A percentile compares a stretch with the other conserved stretches of the same genome.
Evolutionary conservation across 2,329 filamentous ascomycete species (phyloP).

Genomic region (Aspergillus jensenii): DNA sequence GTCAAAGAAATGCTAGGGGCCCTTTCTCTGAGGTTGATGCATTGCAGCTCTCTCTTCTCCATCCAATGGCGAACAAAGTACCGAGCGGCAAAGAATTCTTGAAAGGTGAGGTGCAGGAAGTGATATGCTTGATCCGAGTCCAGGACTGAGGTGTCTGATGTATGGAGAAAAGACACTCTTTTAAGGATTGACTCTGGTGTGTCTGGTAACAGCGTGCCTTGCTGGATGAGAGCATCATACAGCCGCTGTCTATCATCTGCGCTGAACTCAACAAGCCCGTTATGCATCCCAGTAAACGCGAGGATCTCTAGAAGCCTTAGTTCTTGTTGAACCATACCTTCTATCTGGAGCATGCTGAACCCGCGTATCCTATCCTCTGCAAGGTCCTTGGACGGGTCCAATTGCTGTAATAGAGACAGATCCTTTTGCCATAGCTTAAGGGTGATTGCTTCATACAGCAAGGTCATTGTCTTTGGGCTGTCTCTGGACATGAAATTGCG

Average conservation of each 20-base stretch:
- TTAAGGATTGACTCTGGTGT: constrained; percentile 16
- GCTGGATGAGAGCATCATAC: too few species aligned
- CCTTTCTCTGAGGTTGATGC: not conserved
- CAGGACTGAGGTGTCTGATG: constrained; percentile 26
- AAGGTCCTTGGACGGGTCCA: constrained; percentile 12
- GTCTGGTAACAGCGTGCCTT: not conserved
- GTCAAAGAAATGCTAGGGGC: not conserved
- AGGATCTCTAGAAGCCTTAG: too few species aligned
- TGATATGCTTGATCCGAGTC: constrained; percentile 29
- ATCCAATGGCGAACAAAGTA: constrained; percentile 40
- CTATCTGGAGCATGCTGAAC: not conserved
- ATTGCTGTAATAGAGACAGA: constrained; percentile 10
- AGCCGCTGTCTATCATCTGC: too few species aligned
- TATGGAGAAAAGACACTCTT: constrained; percentile 39
- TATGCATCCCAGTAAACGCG: too few species aligned
- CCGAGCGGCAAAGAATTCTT: constrained; percentile 45
- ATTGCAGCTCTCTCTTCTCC: not conserved
- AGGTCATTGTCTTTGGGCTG: constrained; percentile 39
- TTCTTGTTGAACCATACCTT: not conserved
- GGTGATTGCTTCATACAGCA: constrained; percentile 30
- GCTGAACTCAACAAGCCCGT: too few species aligned
- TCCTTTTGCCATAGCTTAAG: constrained; percentile 44
- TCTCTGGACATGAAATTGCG: constrained; percentile 4
- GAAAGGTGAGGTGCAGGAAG: constrained; percentile 46
- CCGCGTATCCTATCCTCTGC: constrained; percentile 15